Evolutionary conservation across 495 filamentous ascomycete genomes (phyloP).

Genomic region (Glarea lozoyensis): DNA sequence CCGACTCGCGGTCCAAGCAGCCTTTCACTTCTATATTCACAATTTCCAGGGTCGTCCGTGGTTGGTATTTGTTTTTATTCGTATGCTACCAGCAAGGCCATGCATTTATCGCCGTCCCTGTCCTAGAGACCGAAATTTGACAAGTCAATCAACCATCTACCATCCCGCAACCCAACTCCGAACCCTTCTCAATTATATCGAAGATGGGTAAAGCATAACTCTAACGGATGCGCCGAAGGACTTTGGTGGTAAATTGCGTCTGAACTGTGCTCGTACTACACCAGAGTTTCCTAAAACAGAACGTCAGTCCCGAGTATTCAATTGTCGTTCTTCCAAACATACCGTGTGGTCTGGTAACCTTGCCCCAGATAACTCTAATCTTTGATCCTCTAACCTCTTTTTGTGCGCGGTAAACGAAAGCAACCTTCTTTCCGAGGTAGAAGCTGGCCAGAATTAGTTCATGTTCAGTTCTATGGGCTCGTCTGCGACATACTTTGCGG

Average conservation of each 20-base stretch:
- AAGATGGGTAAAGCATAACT: slow-evolving; percentile 97
- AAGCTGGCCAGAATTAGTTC: slow-evolving; percentile 41
- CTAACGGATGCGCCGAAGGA: slow-evolving; percentile 94
- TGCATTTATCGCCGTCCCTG: slow-evolving; percentile 15
- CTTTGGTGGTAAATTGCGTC: slow-evolving; percentile 85
- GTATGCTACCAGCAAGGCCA: slow-evolving; percentile 22
- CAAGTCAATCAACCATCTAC: slow-evolving; percentile 14
- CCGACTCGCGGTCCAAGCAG: too few relatives aligned
- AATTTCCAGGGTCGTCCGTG: slow-evolving; percentile 3
- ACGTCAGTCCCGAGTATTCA: slow-evolving; percentile 1
- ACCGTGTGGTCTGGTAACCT: slow-evolving; percentile 92
- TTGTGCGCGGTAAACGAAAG: slow-evolving; percentile 92
- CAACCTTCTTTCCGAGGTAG: slow-evolving; percentile 92
- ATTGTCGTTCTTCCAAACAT: slow-evolving; percentile 26
- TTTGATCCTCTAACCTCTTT: slow-evolving; percentile 90
- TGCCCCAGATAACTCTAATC: slow-evolving; percentile 98
- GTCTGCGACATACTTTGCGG: slow-evolving; percentile 60
- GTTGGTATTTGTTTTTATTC: slow-evolving; percentile 25
- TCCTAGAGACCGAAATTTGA: slow-evolving; percentile 15
- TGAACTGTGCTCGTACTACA: slow-evolving; percentile 93
- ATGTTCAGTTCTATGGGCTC: slow-evolving; percentile 2
- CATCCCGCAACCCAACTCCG: slow-evolving; percentile 17
- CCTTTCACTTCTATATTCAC: too few relatives aligned
- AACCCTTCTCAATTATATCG: slow-evolving; percentile 37
- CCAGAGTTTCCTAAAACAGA: slow-evolving; percentile 75